Conservation (phyloP, 2,329 filamentous ascomycete genomes). For the Acarospora socialis region DNA sequence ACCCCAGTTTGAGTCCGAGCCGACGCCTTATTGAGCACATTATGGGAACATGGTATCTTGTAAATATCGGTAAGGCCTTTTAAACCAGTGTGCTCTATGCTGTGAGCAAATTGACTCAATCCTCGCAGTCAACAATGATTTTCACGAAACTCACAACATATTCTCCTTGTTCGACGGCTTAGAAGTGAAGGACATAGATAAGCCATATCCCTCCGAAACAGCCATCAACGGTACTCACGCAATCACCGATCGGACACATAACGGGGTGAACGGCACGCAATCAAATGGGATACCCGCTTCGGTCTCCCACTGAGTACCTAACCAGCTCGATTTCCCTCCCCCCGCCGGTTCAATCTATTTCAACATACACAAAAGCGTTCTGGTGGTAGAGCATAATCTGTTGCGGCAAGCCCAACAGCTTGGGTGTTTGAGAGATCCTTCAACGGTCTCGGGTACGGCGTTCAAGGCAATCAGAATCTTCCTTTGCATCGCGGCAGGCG, state of each 20-base stretch:
- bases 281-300: neutral
- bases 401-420: too few relatives aligned
- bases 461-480: too few relatives aligned
- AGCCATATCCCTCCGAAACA: slow-evolving; percentile 16
- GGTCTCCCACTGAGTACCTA: too few relatives aligned
- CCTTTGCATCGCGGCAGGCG: too few relatives aligned
- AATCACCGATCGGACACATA: neutral
- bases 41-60: slow-evolving; percentile 82
- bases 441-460: too few relatives aligned
- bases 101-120: slow-evolving; percentile 7
- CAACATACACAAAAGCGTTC: too few relatives aligned
- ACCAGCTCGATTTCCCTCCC: too few relatives aligned
- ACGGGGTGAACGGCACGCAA: neutral
- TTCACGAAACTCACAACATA: slow-evolving; percentile 68
- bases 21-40: slow-evolving; percentile 65
- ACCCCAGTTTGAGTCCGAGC: slow-evolving; percentile 61
- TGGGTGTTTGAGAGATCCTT: too few relatives aligned
- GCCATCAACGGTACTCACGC: neutral
- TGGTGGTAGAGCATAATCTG: too few relatives aligned
- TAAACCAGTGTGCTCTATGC: neutral
- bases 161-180: slow-evolving; percentile 78
- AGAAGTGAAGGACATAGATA: slow-evolving; percentile 49
- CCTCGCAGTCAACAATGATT: slow-evolving; percentile 83
- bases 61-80: slow-evolving; percentile 69
- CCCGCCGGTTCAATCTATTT: too few relatives aligned